A percentile compares a stretch with the other conserved stretches of the same genome.
phyloP scores from a whole-genome alignment of 805 yeast genomes.

The Scheffersomyces ergatensis region DNA sequence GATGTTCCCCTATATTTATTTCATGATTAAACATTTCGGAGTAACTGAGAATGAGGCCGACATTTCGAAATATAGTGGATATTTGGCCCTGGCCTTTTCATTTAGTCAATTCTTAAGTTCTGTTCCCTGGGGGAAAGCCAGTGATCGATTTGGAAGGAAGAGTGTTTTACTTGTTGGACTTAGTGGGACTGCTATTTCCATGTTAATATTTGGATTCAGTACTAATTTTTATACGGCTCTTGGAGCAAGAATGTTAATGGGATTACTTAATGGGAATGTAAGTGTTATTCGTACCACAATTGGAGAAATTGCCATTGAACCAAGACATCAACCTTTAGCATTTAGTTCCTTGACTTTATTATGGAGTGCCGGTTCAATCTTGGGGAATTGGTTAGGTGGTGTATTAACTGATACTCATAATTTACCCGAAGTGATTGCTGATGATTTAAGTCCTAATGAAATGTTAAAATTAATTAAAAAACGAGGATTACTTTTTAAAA shows the following conservation, averaged over 20 bases:
- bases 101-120: constrained; percentile 17
- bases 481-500: constrained; percentile 7
- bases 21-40: constrained; percentile 18
- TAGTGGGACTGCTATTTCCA: constrained; percentile 21
- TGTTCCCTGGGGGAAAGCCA: constrained; percentile 25
- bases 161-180: constrained; percentile 23
- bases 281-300: constrained; percentile 9
- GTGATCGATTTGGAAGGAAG: constrained; percentile 27
- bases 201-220: constrained; percentile 27
- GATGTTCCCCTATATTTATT: constrained; percentile 23
- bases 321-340: constrained; percentile 12
- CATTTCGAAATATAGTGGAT: constrained; percentile 16
- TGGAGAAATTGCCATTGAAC: constrained; percentile 12
- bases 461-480: no score
- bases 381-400: constrained; percentile 14
- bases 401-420: constrained; percentile 10
- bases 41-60: constrained; percentile 15
- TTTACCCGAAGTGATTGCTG: constrained; percentile 6
- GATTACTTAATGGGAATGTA: constrained; percentile 16
- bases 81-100: constrained; percentile 17
- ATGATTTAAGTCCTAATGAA: background rate
- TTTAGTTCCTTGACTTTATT: constrained; percentile 10
- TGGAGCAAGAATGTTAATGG: constrained; percentile 24
- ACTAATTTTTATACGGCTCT: constrained; percentile 26
- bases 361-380: constrained; percentile 13